Percentiles rank a stretch among this genome's conserved stretches.
Evolutionary conservation across 306 rosid genomes (phyloP).

Genomic region (Myrica gale): DNA sequence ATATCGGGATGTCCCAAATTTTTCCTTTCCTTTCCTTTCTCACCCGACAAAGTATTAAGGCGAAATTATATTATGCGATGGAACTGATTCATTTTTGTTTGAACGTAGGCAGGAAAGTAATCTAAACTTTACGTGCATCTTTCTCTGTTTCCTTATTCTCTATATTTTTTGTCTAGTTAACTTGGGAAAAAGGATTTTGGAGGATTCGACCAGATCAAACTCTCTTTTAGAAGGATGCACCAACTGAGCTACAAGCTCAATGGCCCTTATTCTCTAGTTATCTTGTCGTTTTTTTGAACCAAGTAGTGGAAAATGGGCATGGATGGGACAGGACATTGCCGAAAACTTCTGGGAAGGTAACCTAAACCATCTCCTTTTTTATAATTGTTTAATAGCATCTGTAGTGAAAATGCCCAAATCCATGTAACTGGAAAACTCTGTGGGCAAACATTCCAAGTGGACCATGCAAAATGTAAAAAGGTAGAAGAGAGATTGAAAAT

Average conservation of each 20-base stretch:
- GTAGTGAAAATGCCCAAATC: too few species aligned
- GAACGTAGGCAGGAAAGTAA: background rate
- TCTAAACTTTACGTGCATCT: background rate
- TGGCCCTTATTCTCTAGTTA: too few species aligned
- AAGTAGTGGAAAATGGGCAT: background rate
- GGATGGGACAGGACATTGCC: background rate
- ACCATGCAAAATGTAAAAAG: background rate
- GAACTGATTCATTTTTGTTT: background rate
- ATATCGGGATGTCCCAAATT: background rate
- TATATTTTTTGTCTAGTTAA: too few species aligned
- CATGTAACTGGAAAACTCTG: too few species aligned
- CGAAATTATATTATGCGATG: background rate
- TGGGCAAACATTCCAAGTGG: background rate
- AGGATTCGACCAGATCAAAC: too few species aligned
- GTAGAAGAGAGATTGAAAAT: background rate
- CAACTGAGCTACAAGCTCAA: too few species aligned
- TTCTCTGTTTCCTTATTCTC: background rate
- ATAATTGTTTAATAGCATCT: too few species aligned
- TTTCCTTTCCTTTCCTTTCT: too few species aligned
- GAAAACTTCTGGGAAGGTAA: background rate
- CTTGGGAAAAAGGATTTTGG: too few species aligned
- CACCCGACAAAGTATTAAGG: background rate
- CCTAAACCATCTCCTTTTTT: too few species aligned
- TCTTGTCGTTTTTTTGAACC: too few species aligned
- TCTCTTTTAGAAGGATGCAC: too few species aligned